A percentile compares a stretch with the other conserved stretches of the same genome.
phyloP scores from a whole-genome alignment of 140 eudicot species.

The Stevia rebaudiana region DNA sequence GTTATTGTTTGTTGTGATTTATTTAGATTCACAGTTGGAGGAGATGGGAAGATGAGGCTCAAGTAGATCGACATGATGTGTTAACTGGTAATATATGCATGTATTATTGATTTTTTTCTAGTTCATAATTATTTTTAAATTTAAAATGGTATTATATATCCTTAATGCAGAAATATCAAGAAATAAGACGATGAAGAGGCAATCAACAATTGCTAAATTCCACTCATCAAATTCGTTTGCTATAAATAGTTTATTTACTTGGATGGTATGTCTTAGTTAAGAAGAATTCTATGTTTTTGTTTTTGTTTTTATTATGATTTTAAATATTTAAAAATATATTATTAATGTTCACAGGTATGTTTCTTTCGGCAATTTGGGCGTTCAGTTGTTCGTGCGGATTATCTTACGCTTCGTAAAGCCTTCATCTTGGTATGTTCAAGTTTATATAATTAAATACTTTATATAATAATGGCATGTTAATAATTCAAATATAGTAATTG shows the following conservation, averaged over 20 bases:
- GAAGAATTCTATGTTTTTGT: neutral
- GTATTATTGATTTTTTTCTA: neutral
- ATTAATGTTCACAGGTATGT: constrained; percentile 77
- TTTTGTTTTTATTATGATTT: too few species aligned
- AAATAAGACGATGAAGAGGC: constrained; percentile 75
- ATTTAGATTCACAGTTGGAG: constrained; percentile 89
- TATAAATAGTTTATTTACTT: constrained; percentile 48
- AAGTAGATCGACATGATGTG: constrained; percentile 64
- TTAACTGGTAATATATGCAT: constrained; percentile 52
- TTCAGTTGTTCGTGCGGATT: constrained; percentile 90
- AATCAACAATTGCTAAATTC: constrained; percentile 73
- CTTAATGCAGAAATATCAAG: constrained; percentile 65
- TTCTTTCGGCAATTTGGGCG: constrained; percentile 93
- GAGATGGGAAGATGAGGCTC: constrained; percentile 96
- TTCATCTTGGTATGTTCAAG: constrained; percentile 62
- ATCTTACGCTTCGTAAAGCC: constrained; percentile 92
- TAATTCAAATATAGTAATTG: neutral
- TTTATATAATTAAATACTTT: neutral
- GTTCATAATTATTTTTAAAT: neutral
- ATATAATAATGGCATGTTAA: neutral
- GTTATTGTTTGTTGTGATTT: constrained; percentile 10
- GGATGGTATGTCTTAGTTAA: constrained; percentile 61
- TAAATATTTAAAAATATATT: too few species aligned
- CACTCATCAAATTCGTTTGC: constrained; percentile 59
- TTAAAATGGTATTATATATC: neutral